phyloP scores from a whole-genome alignment of 1,284 basidiomycete species.

The Ceratobasidium sp. region DNA sequence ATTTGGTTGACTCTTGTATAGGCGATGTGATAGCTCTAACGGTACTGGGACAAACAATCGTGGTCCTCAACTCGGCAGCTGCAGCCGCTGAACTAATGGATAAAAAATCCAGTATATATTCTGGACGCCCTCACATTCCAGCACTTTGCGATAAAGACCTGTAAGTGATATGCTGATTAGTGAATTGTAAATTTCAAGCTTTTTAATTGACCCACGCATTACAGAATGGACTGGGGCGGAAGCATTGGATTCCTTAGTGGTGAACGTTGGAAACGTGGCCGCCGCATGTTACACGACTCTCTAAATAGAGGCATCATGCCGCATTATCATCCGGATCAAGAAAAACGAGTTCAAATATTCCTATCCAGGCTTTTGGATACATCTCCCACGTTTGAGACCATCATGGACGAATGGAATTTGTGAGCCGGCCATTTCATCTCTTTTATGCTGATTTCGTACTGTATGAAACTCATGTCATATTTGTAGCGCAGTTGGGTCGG shows the following conservation, averaged over 20 bases:
- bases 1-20: not conserved
- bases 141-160: slow-evolving; percentile 2
- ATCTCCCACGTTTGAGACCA: not conserved
- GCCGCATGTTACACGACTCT: slow-evolving; percentile 22
- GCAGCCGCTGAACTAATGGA: slow-evolving; percentile 34
- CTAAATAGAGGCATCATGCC: slow-evolving; percentile 1
- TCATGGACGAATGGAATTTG: slow-evolving; percentile 11
- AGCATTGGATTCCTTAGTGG: not conserved
- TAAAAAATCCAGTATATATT: slow-evolving; percentile 27
- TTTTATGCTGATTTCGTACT: not conserved
- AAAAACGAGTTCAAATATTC: not conserved
- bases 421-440: not conserved
- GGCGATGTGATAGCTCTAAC: slow-evolving; percentile 29
- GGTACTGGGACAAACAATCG: slow-evolving; percentile 23
- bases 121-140: slow-evolving; percentile 24
- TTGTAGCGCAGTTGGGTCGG: slow-evolving; percentile 12
- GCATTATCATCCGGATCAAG: slow-evolving; percentile 3
- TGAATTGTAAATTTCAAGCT: too few species aligned
- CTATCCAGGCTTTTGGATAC: not conserved
- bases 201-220: too few species aligned
- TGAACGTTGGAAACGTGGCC: slow-evolving; percentile 28
- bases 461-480: too few species aligned
- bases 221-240: slow-evolving; percentile 16
- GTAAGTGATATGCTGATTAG: too few species aligned
- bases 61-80: slow-evolving; percentile 27